Evolutionary conservation across 495 filamentous ascomycete genomes (phyloP), one percentile per base, ranked within the genome.

Genomic region (Podospora didyma): DNA sequence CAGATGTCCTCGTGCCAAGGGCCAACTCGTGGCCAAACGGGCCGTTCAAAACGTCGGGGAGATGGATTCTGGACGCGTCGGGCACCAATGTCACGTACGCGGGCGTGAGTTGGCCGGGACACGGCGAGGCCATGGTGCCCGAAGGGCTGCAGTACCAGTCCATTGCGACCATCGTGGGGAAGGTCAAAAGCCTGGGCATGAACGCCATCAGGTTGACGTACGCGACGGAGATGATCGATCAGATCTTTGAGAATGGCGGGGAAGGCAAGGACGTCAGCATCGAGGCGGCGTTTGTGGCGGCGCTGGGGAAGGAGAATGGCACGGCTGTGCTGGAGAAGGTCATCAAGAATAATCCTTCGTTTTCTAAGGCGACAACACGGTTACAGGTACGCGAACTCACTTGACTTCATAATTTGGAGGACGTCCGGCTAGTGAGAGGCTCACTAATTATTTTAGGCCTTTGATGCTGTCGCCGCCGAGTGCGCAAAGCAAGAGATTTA

Each of bases 161-260:
- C 14, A 78, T 86, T 52, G 70, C 69, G 35, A 70, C 64, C 19
- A 81, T 85, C 46, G 76, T 83, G 2, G 48, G 60, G 23, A 86
- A 79, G 61, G 74, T 86, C 59, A 82, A 79, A 55, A 73, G 70
- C 50, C 53, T 81, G 0, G 81, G 80, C 9, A 81, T 88, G 76
- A 86, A 86, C 61, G 68, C 73, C 10, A 75, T 87, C 28, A 78
- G 85, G 10, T 67, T 88, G 19, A 86, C 84, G 0, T 87, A 79
- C 52, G 80, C 84, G 10, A 86, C 84, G 54, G 76, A 87, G 63
- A 82, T 87, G 79, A 69, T 88, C 16, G 83, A 86, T 63, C 78
- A 86, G 56, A 84, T 85, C 51, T 76, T 81, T 51, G 74, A 74
- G 49, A 80, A 78, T 19, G 74, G 70, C 12, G 76, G 75, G 9